These are phyloP conservation scores for Magnusiomyces tetraspermus DNA, from an alignment of 1,139 yeast species.

Conservation along the genomic window DNA sequence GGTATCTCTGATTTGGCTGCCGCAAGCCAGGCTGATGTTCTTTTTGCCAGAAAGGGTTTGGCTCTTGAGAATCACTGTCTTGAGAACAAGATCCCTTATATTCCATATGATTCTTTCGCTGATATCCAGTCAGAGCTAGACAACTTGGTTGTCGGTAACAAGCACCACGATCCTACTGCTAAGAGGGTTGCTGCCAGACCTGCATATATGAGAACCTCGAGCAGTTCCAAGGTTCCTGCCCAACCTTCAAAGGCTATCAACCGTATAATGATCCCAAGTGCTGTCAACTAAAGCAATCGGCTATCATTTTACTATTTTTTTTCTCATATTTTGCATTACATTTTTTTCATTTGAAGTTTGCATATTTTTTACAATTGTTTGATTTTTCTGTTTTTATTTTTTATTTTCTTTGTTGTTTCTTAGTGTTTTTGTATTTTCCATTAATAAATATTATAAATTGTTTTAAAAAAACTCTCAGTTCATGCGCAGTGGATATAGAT, in stretches of 20 bases:
- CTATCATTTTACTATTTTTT: neutral
- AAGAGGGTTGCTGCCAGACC: slow-evolving; percentile 15
- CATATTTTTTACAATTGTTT: no score
- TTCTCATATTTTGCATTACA: neutral
- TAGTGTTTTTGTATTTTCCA: no score
- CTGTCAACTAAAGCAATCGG: neutral
- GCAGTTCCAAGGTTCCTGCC: neutral
- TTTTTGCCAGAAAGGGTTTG: slow-evolving; percentile 38
- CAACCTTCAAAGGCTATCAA: neutral
- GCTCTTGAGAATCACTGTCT: slow-evolving; percentile 36
- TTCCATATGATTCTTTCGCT: slow-evolving; percentile 36
- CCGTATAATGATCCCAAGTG: neutral
- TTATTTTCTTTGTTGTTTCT: no score
- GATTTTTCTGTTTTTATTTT: no score
- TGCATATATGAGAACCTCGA: slow-evolving; percentile 13
- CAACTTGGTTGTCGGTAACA: slow-evolving; percentile 28
- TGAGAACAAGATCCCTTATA: slow-evolving; percentile 35
- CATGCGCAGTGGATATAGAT: no score
- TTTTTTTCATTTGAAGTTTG: no score
- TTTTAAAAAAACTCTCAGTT: no score
- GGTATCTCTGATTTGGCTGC: slow-evolving; percentile 41
- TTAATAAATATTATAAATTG: no score
- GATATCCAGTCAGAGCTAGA: slow-evolving; percentile 34
- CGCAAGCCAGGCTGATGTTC: slow-evolving; percentile 37
- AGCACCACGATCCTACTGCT: slow-evolving; percentile 26